Percentiles rank a stretch among this genome's conserved stretches.
phyloP scores from a whole-genome alignment of 2,329 filamentous ascomycete genomes.

The Alternaria rosae region DNA sequence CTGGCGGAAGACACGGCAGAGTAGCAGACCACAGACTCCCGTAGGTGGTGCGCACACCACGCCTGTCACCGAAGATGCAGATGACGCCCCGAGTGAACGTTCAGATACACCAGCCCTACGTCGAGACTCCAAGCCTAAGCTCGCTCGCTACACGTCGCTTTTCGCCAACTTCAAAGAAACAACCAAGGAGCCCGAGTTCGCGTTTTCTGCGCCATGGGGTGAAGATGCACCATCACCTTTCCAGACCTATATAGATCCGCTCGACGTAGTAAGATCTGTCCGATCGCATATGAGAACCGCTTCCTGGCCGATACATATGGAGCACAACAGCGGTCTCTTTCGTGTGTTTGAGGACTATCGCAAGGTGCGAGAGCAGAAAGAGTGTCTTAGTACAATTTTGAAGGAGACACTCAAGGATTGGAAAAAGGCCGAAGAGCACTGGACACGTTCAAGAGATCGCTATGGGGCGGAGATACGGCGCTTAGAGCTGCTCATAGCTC shows the following conservation, averaged over 20 bases:
- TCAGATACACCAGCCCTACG: constrained; percentile 40
- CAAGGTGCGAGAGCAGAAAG: constrained; percentile 46
- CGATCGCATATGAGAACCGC: constrained; percentile 36
- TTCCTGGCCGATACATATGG: constrained; percentile 32
- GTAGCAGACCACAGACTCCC: constrained; percentile 34
- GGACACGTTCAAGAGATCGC: constrained; percentile 42
- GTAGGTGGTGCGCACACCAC: constrained; percentile 13
- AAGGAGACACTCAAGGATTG: constrained; percentile 35
- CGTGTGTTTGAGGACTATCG: constrained; percentile 54
- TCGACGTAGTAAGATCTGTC: constrained; percentile 34
- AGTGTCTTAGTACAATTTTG: constrained; percentile 35
- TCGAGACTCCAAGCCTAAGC: constrained; percentile 48
- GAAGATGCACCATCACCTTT: constrained; percentile 22
- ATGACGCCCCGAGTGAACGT: constrained; percentile 40
- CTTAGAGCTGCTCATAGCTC: constrained; percentile 54
- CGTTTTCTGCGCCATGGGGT: constrained; percentile 40
- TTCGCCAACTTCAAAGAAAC: constrained; percentile 34
- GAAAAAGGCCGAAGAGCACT: constrained; percentile 41
- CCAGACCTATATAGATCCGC: constrained; percentile 33
- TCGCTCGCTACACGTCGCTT: constrained; percentile 51
- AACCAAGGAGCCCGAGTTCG: constrained; percentile 31
- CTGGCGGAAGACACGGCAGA: constrained; percentile 35
- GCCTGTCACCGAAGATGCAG: constrained; percentile 33
- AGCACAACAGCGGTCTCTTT: constrained; percentile 50
- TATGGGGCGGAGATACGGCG: constrained; percentile 55